phyloP scores from a whole-genome alignment of 1,284 basidiomycete species.

The Naganishia sp. region DNA sequence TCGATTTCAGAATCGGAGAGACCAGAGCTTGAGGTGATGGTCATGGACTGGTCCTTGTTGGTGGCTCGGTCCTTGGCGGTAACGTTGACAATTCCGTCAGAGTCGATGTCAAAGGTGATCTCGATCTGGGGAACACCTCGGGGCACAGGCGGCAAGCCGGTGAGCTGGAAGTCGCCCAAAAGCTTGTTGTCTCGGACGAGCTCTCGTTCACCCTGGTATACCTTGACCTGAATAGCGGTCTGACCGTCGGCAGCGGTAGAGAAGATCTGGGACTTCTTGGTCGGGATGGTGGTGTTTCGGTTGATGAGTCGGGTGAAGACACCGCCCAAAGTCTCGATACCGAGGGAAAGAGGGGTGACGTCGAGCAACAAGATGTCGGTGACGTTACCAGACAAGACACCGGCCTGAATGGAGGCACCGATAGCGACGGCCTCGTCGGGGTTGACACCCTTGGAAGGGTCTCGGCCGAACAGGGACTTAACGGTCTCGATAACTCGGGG shows the following conservation, averaged over 20 bases:
- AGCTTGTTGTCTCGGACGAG: constrained; percentile 92
- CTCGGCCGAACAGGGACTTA: constrained; percentile 86
- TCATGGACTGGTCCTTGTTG: constrained; percentile 85
- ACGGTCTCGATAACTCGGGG: constrained; percentile 92
- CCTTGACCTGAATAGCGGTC: constrained; percentile 95
- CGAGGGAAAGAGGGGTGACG: constrained; percentile 64
- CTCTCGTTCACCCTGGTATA: constrained; percentile 98
- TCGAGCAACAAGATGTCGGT: constrained; percentile 88
- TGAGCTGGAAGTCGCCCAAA: constrained; percentile 99
- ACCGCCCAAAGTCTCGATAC: constrained; percentile 98
- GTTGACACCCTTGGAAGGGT: constrained; percentile 97
- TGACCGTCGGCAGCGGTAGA: constrained; percentile 96
- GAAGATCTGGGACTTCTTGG: constrained; percentile 98
- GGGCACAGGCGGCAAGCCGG: constrained; percentile 84
- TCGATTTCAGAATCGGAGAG: constrained; percentile 96
- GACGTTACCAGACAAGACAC: constrained; percentile 93
- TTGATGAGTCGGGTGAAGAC: constrained; percentile 91
- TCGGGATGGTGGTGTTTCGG: constrained; percentile 98
- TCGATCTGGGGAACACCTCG: constrained; percentile 99
- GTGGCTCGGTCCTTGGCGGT: constrained; percentile 97
- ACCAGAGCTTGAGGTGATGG: constrained; percentile 92
- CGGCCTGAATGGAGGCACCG: constrained; percentile 89
- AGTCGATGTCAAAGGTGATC: constrained; percentile 98
- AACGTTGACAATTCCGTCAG: constrained; percentile 98
- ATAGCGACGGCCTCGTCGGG: constrained; percentile 93